Percentiles rank a stretch among this genome's conserved stretches.
These are phyloP conservation scores for Cucurbita ficifolia DNA, from an alignment of 306 rosid genomes.

Conservation along the genomic window DNA sequence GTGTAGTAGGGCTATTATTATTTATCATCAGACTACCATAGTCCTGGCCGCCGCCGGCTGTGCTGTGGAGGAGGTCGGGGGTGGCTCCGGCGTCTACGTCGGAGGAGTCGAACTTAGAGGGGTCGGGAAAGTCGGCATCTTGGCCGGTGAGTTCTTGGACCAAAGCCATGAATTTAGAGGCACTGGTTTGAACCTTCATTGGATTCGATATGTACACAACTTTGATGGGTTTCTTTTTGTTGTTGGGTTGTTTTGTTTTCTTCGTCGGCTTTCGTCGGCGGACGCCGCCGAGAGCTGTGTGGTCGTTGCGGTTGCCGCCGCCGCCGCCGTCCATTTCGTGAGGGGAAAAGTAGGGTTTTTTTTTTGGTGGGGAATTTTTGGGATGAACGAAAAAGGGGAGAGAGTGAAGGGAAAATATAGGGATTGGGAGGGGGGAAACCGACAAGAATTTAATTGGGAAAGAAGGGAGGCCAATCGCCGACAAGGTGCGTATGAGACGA, in stretches of 20 bases:
- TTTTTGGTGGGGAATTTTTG: background rate
- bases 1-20: background rate
- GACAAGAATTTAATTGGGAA: background rate
- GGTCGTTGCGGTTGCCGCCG: background rate
- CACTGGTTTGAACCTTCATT: constrained; percentile 54
- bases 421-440: background rate
- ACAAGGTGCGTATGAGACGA: background rate
- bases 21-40: background rate
- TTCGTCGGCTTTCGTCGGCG: background rate
- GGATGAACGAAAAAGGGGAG: background rate
- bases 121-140: constrained; percentile 52
- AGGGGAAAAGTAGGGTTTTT: background rate
- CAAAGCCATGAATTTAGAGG: constrained; percentile 59
- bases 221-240: constrained; percentile 29
- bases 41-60: background rate
- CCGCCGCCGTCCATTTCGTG: background rate
- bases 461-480: background rate
- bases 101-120: constrained; percentile 16
- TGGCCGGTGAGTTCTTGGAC: constrained; percentile 76
- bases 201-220: constrained; percentile 81
- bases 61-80: background rate
- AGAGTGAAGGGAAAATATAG: background rate
- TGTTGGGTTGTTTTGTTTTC: background rate
- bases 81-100: background rate
- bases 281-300: background rate